Evolutionary conservation across 2,329 filamentous ascomycete genomes (phyloP), one percentile per base, ranked within the genome.

Genomic region (Periconia sp.): DNA sequence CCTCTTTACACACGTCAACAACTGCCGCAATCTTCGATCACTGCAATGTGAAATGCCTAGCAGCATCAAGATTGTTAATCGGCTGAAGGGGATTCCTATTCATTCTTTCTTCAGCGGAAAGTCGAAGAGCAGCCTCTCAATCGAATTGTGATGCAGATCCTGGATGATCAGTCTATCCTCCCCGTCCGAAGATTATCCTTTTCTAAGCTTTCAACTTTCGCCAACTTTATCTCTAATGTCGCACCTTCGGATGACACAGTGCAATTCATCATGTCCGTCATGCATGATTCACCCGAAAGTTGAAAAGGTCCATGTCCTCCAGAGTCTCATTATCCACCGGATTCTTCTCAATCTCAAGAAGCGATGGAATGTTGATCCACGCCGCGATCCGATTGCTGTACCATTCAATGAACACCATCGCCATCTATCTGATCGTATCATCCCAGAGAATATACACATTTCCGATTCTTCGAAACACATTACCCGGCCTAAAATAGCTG

Each of bases 291-390:
- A 27, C 23, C 23, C 23, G 23, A 27, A 8, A 27, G n/a, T 27
- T 27, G 8, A 27, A 27, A 45, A 35, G 0, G 40, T 79, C 41
- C 54, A 57, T 9, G 77, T 89, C 0, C 66, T 91, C 0, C 82
- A 87, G 0, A 88, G 88, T 0, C 71, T 91, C 0, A 65, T 91
- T 0, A 77, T 83, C 0, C 79, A 85, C 50, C 74, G 81, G 0
- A 83, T 91, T 2, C 68, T 91, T 0, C 79, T 86, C 23, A 81
- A 78, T 2, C 63, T 89, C 0, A 81, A 82, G 47, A 89, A 88
- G 63, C 74, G 84, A 5, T 90, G 82, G 82, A 85, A 87, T 27
- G 87, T 91, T 0, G 78, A 85, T 41, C 91, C 78, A 56, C 76
- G 77, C 0, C 57, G 77, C 0, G 66, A 75, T 52, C 65, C 81